Evolutionary conservation across 352 stramenopile species (phyloP).

Genomic region (Pythium grandisporangium): DNA sequence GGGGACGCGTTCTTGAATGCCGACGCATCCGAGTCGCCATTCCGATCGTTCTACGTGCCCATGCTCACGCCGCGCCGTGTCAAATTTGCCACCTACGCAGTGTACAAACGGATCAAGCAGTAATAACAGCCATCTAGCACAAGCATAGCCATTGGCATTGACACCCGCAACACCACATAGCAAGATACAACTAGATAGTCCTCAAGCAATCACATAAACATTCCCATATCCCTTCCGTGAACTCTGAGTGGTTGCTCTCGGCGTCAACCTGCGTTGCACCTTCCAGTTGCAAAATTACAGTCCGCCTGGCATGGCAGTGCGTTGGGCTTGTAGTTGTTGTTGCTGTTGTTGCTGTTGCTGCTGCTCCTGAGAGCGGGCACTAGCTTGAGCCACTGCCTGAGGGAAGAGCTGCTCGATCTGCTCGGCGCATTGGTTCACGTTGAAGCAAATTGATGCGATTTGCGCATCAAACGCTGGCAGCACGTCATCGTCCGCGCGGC

Average conservation of each 20-base stretch:
- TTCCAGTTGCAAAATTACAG: no score
- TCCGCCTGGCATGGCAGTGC: no score
- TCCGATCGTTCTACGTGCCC: slow-evolving; percentile 73
- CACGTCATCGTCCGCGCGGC: slow-evolving; percentile 68
- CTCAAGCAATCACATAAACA: no score
- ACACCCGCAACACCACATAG: no score
- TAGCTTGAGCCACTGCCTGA: slow-evolving; percentile 15
- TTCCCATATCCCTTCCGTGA: no score
- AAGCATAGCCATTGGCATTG: neutral
- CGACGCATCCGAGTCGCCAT: slow-evolving; percentile 49
- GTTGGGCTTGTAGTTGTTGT: no score
- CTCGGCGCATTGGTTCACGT: slow-evolving; percentile 80
- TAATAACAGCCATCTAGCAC: neutral
- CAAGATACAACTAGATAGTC: no score
- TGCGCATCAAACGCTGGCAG: slow-evolving; percentile 62
- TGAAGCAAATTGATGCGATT: slow-evolving; percentile 79
- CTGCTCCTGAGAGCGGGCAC: no score
- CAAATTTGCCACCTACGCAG: slow-evolving; percentile 41
- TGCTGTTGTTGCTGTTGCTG: no score
- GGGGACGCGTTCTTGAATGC: slow-evolving; percentile 49
- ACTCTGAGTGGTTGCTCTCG: no score
- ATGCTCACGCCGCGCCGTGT: slow-evolving; percentile 44
- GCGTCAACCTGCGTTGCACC: no score
- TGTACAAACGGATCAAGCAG: slow-evolving; percentile 46
- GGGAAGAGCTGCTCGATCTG: slow-evolving; percentile 74